Evolutionary conservation across 768 basidiomycete species (phyloP), one percentile per base, ranked within the genome.

Genomic region (Lentinula edodes): DNA sequence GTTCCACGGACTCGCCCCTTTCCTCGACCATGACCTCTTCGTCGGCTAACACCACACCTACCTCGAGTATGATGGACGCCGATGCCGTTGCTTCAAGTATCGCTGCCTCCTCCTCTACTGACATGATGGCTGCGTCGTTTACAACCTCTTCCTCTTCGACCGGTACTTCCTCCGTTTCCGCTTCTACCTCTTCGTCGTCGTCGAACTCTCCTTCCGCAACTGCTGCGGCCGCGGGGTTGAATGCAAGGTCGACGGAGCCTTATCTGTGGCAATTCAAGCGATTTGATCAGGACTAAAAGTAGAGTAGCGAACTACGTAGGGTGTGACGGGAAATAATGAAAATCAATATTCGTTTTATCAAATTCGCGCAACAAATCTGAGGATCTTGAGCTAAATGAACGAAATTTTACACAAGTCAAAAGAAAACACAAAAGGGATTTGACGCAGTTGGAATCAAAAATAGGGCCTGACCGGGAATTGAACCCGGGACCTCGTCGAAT

Each of bases 61-160:
- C 48, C 10, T 52, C 59, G 36, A 60, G 45, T 32, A 38, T 38
- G 39, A 34, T 52, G 36, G 59, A 51, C 10, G 32, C 59, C 35
- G 51, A 41, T 41, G 59, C 48, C 10, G 51, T 52, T 16, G 59
- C 59, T 52, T 32, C 59, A 12, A 60, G 48, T 23, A 52, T 52
- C 18, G 59, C 35, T 52, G 59, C 51, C 15, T 59, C 58, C 15
- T 45, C 48, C 42, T 46, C 45, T 12, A 28, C 42, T 32, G 56
- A 28, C 45, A 9, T 20, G 12, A 18, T 46, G 8, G 28, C 23
- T 34, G 18, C 58, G 16, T 59, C 58, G 36, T 46, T 34, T 48
- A 15, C 56, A 28, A 23, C 13, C 23, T 23, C 23, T 23, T 23
- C 23, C 6, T 45, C 56, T 48, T 4, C 43, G 2, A 16, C 28